Evolutionary conservation across 2,329 filamentous ascomycete genomes (phyloP), one percentile per base, ranked within the genome.

Genomic region (Colletotrichum camelliae): DNA sequence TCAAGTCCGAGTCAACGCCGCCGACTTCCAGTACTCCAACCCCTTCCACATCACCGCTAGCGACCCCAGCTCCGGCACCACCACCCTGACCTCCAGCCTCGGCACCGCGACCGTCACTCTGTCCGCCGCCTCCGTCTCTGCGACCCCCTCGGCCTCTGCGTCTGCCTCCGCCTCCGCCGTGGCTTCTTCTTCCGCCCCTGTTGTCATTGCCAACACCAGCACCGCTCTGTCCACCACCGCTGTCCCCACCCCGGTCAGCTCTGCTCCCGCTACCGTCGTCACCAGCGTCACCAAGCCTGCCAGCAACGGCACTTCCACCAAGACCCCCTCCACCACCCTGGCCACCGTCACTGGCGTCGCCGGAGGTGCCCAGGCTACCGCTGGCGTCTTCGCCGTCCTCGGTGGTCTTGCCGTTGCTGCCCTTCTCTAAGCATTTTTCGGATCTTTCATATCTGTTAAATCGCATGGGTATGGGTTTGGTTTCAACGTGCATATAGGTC

Each of bases 21-120:
- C 88, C 81, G 75, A 77, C 77, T 91, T 90, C 88, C 91, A 93
- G 88, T 93, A 89, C 88, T 91, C 90, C 72, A 89, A 88, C 86
- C 90, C 90, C 79, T 93, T 93, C 87, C 79, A 85, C 80, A 91
- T 92, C 80, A 80, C 81, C 71, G 84, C 81, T 62, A 81, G 76
- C 61, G 80, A 76, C 65, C 72, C 73, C 67, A 64, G 72, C 78
- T 61, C 76, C 77, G 78, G 77, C 72, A 74, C 82, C 76, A 77
- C 77, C 67, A 77, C 76, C 76, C 69, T 79, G 77, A 77, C 84
- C 80, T 72, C 81, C 35, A 60, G 69, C 67, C 73, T 64, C 67
- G 57, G 70, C 52, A 82, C 81, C 79, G 73, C 79, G 76, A 81
- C 81, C 6, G 43, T 52, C 52, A 81, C 80, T 76, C 77, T 79